Conservation (phyloP, 495 filamentous ascomycete species). For the Aspergillus leporis region DNA sequence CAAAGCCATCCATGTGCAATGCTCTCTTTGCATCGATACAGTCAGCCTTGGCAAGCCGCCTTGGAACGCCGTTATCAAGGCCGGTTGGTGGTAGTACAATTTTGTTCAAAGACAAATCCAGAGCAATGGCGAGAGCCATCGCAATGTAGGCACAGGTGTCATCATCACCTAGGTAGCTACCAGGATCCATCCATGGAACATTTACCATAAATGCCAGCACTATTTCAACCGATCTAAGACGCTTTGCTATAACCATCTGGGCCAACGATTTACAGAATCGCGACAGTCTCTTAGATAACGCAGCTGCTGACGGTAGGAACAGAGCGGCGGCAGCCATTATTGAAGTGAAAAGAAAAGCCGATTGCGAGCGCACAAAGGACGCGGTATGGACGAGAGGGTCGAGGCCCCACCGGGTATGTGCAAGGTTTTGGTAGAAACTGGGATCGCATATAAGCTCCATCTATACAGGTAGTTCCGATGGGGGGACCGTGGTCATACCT, state of each 20-base stretch:
- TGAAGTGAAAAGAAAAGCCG: slow-evolving; percentile 70
- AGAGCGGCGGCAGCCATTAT: slow-evolving; percentile 64
- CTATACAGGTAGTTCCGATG: neutral
- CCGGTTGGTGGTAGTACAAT: slow-evolving; percentile 57
- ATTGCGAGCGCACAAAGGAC: slow-evolving; percentile 63
- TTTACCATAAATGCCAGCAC: slow-evolving; percentile 76
- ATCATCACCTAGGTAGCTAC: slow-evolving; percentile 66
- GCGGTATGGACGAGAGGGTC: slow-evolving; percentile 65
- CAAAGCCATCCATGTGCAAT: slow-evolving; percentile 66
- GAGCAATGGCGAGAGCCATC: slow-evolving; percentile 65
- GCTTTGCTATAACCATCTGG: slow-evolving; percentile 55
- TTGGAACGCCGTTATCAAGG: slow-evolving; percentile 48
- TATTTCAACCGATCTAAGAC: slow-evolving; percentile 69
- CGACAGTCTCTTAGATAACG: slow-evolving; percentile 62
- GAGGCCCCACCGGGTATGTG: slow-evolving; percentile 74
- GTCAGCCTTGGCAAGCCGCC: slow-evolving; percentile 57
- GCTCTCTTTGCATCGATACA: slow-evolving; percentile 66
- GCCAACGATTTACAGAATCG: slow-evolving; percentile 65
- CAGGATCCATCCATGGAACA: slow-evolving; percentile 73
- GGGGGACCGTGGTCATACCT: slow-evolving; percentile 48
- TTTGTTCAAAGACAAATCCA: slow-evolving; percentile 71
- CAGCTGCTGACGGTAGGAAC: slow-evolving; percentile 61
- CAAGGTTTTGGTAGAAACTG: slow-evolving; percentile 69
- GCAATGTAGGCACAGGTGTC: slow-evolving; percentile 71
- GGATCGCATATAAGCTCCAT: slow-evolving; percentile 6